phyloP scores from a whole-genome alignment of 2,329 filamentous ascomycete species.

The Emergomyces orientalis region DNA sequence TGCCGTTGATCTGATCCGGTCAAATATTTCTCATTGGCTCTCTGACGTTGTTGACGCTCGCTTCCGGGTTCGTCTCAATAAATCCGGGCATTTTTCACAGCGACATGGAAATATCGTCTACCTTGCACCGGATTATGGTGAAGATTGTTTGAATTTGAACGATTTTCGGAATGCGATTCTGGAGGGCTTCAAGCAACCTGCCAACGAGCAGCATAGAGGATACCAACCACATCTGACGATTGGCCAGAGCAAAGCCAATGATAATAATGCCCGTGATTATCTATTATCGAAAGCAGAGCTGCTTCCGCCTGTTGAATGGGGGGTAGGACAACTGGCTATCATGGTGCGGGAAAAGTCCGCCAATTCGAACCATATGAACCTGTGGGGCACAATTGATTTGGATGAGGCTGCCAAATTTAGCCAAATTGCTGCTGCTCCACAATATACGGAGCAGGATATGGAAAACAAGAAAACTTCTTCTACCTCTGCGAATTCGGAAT shows the following conservation, averaged over 20 bases:
- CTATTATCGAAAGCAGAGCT: constrained; percentile 45
- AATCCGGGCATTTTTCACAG: constrained; percentile 42
- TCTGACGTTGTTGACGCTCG: constrained; percentile 9
- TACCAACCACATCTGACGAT: constrained; percentile 51
- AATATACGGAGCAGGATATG: background rate
- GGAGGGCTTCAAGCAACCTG: constrained; percentile 23
- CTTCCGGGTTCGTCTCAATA: constrained; percentile 25
- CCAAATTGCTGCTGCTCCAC: background rate
- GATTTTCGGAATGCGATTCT: constrained; percentile 31
- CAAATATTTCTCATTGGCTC: constrained; percentile 21
- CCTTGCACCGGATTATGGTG: constrained; percentile 19
- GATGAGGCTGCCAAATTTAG: constrained; percentile 7
- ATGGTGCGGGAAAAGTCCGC: constrained; percentile 42
- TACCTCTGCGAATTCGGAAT: background rate
- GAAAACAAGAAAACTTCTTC: background rate
- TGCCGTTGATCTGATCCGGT: constrained; percentile 36
- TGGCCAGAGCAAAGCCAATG: constrained; percentile 46
- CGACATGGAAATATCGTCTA: constrained; percentile 45
- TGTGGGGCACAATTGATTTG: constrained; percentile 44
- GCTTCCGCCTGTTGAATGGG: constrained; percentile 44
- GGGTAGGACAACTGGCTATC: constrained; percentile 42
- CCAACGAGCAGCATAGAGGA: constrained; percentile 20
- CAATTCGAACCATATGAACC: constrained; percentile 43
- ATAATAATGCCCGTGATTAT: constrained; percentile 40
- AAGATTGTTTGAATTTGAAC: constrained; percentile 19